phyloP scores from a whole-genome alignment of 1,284 basidiomycete genomes.

The Farysia itapuensis region DNA sequence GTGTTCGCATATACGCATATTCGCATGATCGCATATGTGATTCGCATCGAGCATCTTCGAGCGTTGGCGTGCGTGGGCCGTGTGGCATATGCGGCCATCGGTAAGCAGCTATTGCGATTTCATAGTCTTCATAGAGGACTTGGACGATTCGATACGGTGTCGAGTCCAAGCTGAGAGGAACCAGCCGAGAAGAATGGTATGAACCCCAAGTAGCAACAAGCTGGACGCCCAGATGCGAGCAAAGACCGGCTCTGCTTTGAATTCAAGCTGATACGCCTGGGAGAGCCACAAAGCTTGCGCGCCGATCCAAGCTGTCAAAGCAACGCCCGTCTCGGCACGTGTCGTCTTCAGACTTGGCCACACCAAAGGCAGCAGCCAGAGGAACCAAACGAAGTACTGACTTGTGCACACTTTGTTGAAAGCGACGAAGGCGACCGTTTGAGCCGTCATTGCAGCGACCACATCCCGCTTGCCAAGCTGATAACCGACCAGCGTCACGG shows the following conservation, averaged over 20 bases:
- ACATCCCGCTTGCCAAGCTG: constrained; percentile 69
- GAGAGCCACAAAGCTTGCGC: constrained; percentile 61
- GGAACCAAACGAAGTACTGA: constrained; percentile 98
- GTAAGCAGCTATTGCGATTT: constrained; percentile 28
- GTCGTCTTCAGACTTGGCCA: constrained; percentile 66
- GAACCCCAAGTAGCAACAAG: constrained; percentile 36
- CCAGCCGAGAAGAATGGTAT: constrained; percentile 28
- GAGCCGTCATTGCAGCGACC: constrained; percentile 83
- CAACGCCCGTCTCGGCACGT: constrained; percentile 8
- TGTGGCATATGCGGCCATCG: too few relatives aligned
- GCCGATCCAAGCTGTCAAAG: constrained; percentile 71
- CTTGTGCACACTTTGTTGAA: constrained; percentile 99
- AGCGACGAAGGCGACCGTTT: constrained; percentile 84
- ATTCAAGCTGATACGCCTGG: constrained; percentile 56
- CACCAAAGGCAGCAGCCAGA: constrained; percentile 82
- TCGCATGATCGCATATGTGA: too few relatives aligned
- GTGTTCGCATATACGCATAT: not conserved
- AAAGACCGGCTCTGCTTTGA: constrained; percentile 47
- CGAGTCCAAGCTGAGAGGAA: constrained; percentile 45
- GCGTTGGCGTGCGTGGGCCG: too few relatives aligned
- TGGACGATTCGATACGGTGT: constrained; percentile 15
- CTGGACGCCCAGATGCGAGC: constrained; percentile 45
- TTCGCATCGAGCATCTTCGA: too few relatives aligned
- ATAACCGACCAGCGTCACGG: constrained; percentile 71
- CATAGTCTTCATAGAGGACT: constrained; percentile 17